phyloP scores from a whole-genome alignment of 108 stramenopile species.

The Parietichytrium sp. region DNA sequence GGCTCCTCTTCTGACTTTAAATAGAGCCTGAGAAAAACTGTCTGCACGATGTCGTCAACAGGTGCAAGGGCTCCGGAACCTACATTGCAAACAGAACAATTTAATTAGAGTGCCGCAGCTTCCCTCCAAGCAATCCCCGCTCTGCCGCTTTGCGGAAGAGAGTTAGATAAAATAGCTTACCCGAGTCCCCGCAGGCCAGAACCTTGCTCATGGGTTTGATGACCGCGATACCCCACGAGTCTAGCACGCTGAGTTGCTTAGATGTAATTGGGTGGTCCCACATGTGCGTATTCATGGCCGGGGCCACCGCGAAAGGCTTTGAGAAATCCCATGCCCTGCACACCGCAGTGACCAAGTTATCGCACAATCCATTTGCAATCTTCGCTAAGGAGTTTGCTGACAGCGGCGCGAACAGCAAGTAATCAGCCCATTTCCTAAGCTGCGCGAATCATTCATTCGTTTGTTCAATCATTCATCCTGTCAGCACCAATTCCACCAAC shows the following conservation, averaged over 20 bases:
- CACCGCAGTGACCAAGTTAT: conserved; percentile 78
- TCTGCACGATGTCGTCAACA: conserved; percentile 68
- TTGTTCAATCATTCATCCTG: not conserved
- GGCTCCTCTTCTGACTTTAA: no score
- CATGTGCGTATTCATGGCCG: conserved; percentile 93
- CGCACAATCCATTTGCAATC: conserved; percentile 76
- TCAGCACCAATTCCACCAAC: not conserved
- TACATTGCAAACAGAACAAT: not conserved
- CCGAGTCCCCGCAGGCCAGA: conserved; percentile 82
- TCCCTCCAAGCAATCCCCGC: not conserved
- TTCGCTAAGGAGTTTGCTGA: conserved; percentile 77
- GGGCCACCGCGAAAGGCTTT: conserved; percentile 80
- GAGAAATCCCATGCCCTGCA: conserved; percentile 81
- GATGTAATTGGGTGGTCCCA: conserved; percentile 81
- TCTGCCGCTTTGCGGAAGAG: not conserved
- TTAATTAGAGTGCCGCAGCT: no score
- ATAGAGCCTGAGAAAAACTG: no score
- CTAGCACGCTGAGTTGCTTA: not conserved
- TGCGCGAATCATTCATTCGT: not conserved
- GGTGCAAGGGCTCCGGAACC: conserved; percentile 74
- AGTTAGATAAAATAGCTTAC: conserved; percentile 25
- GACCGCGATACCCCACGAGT: not conserved
- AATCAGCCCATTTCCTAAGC: conserved; percentile 81
- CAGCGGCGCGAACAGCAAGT: conserved; percentile 73
- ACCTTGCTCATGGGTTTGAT: conserved; percentile 67